Conservation (phyloP, 1,284 basidiomycete species). For the Ganoderma boninense region DNA sequence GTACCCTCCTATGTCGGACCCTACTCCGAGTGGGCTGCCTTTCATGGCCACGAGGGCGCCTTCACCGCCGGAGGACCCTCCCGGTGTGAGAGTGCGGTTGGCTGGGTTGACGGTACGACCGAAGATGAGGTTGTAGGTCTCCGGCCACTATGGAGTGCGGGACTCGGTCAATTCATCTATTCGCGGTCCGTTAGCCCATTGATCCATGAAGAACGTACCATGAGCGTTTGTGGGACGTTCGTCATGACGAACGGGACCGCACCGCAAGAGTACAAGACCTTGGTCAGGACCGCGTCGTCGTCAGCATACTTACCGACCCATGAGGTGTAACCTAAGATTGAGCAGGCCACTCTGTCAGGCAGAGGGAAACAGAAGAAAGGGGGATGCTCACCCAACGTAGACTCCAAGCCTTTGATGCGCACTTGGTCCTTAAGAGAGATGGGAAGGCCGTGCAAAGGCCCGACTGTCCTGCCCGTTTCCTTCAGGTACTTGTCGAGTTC, state of each 20-base stretch:
- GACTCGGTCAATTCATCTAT: too few species aligned
- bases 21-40: conserved; percentile 73
- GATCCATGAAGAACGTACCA: conserved; percentile 27
- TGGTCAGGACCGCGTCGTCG: conserved; percentile 31
- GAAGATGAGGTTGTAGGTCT: conserved; percentile 52
- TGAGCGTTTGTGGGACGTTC: conserved; percentile 84
- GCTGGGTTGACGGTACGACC: conserved; percentile 61
- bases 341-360: too few species aligned
- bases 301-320: conserved; percentile 34
- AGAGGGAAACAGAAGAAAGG: conserved; percentile 11
- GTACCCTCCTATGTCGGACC: conserved; percentile 77
- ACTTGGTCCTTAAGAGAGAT: conserved; percentile 69
- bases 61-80: conserved; percentile 67
- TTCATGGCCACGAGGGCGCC: conserved; percentile 65
- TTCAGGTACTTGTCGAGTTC: conserved; percentile 54
- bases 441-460: conserved; percentile 63
- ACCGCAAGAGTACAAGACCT: conserved; percentile 44
- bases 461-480: conserved; percentile 49
- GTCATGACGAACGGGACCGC: conserved; percentile 73
- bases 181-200: neutral
- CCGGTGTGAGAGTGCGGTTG: conserved; percentile 58
- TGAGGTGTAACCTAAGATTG: conserved; percentile 37
- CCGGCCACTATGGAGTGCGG: conserved; percentile 43
- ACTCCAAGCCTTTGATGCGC: conserved; percentile 63
- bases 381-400: conserved; percentile 56